Evolutionary conservation across 2,329 filamentous ascomycete genomes (phyloP).

Genomic region (Fusarium nematophilum): DNA sequence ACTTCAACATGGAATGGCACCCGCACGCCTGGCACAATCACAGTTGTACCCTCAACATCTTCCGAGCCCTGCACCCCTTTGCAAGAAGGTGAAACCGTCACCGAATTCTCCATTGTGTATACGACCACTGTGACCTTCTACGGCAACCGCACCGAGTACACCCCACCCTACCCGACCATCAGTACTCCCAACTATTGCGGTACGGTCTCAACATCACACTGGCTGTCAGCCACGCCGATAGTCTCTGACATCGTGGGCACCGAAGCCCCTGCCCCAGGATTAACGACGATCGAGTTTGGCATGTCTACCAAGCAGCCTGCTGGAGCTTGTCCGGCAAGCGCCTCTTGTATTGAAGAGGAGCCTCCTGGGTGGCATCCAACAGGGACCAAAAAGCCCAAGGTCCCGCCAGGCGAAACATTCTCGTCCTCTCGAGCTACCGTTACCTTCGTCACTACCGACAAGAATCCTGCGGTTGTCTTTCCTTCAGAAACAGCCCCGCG

Average conservation of each 20-base stretch:
- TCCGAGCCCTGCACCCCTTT: conserved; percentile 50
- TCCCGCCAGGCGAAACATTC: conserved; percentile 18
- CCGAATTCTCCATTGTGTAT: conserved; percentile 58
- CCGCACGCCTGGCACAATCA: conserved; percentile 15
- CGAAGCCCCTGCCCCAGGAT: no score
- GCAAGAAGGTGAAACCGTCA: conserved; percentile 46
- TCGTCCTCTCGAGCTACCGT: conserved; percentile 46
- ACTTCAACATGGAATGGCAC: conserved; percentile 30
- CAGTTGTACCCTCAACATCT: conserved; percentile 26
- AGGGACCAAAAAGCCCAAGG: conserved; percentile 1
- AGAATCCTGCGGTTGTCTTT: conserved; percentile 63
- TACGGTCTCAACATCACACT: conserved; percentile 10
- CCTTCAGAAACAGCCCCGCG: conserved; percentile 52
- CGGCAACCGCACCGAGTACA: conserved; percentile 59
- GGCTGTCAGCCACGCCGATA: no score
- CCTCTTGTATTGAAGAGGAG: conserved; percentile 9
- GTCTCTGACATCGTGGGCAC: no score
- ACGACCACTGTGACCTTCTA: conserved; percentile 62
- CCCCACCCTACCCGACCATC: conserved; percentile 57
- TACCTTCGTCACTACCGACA: conserved; percentile 64
- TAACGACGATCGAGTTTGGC: neutral
- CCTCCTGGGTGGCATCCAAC: conserved; percentile 11
- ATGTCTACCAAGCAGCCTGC: conserved; percentile 26
- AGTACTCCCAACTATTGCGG: conserved; percentile 54
- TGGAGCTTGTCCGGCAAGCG: conserved; percentile 9